These are phyloP conservation scores for Stachybotrys elegans DNA, from an alignment of 2,329 filamentous ascomycete genomes.

Conservation along the genomic window DNA sequence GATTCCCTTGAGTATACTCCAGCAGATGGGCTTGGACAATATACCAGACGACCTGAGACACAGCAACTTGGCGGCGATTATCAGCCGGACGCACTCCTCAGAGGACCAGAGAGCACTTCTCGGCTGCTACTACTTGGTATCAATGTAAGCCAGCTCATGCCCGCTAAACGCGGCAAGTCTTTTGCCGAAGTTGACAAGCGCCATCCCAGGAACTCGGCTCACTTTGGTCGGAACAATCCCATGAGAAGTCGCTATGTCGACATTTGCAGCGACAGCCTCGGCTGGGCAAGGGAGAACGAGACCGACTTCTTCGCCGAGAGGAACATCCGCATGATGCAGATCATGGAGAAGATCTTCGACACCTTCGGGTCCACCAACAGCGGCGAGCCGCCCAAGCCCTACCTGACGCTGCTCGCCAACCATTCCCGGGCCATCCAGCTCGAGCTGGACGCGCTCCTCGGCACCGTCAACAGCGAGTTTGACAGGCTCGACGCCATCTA, in stretches of 20 bases:
- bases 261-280: slow-evolving; percentile 25
- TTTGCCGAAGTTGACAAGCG: slow-evolving; percentile 4
- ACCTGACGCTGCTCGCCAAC: slow-evolving; percentile 26
- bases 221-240: slow-evolving; percentile 27
- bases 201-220: slow-evolving; percentile 26
- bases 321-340: slow-evolving; percentile 27
- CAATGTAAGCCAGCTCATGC: slow-evolving; percentile 23
- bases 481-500: slow-evolving; percentile 1
- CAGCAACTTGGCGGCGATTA: slow-evolving; percentile 10
- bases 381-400: slow-evolving; percentile 18
- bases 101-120: slow-evolving; percentile 34
- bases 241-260: slow-evolving; percentile 27
- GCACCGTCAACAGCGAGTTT: slow-evolving; percentile 20
- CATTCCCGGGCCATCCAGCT: slow-evolving; percentile 24
- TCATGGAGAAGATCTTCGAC: slow-evolving; percentile 28
- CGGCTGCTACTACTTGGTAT: slow-evolving; percentile 33
- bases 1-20: no score
- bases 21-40: no score
- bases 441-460: slow-evolving; percentile 26
- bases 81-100: slow-evolving; percentile 20
- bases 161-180: background rate
- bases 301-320: slow-evolving; percentile 28
- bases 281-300: slow-evolving; percentile 15
- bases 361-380: slow-evolving; percentile 25
- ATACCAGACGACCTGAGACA: slow-evolving; percentile 9